Percentiles rank a stretch among this genome's conserved stretches.
Conservation (phyloP, 805 yeast species). For the Wickerhamiella parazyma region DNA sequence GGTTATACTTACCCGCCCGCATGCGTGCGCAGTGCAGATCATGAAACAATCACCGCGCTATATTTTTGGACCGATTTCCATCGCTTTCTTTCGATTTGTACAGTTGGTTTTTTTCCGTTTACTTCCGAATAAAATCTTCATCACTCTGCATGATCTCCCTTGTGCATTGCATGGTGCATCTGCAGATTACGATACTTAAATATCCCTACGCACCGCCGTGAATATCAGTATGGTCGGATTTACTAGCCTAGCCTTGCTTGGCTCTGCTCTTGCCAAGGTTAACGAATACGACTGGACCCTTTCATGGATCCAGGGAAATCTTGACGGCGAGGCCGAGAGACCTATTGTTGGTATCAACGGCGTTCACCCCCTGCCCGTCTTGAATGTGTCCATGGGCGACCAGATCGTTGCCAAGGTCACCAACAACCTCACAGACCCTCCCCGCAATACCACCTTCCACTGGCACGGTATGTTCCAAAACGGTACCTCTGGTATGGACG, state of each 20-base stretch:
- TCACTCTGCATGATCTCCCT: not conserved
- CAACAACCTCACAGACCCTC: conserved; percentile 49
- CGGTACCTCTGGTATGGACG: conserved; percentile 71
- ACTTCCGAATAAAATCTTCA: too few species aligned
- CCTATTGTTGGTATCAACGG: conserved; percentile 51
- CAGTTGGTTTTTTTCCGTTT: too few species aligned
- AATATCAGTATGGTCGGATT: not conserved
- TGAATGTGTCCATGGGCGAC: conserved; percentile 69
- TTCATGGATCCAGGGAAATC: conserved; percentile 29
- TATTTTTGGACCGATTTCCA: not conserved
- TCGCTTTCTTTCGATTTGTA: not conserved
- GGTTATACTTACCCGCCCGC: too few species aligned
- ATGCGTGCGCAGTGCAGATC: too few species aligned
- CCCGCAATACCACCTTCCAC: conserved; percentile 62
- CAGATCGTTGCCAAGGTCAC: conserved; percentile 55
- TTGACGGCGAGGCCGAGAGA: conserved; percentile 42
- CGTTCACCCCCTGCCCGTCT: conserved; percentile 75
- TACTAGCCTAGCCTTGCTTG: not conserved
- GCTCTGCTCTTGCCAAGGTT: conserved; percentile 9
- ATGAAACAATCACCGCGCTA: not conserved
- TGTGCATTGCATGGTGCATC: not conserved
- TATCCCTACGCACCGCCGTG: not conserved
- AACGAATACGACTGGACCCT: conserved; percentile 27
- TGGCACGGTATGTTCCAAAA: conserved; percentile 89
- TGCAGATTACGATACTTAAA: not conserved